Evolutionary conservation across 768 basidiomycete genomes (phyloP).

Genomic region (Mycena crocata): DNA sequence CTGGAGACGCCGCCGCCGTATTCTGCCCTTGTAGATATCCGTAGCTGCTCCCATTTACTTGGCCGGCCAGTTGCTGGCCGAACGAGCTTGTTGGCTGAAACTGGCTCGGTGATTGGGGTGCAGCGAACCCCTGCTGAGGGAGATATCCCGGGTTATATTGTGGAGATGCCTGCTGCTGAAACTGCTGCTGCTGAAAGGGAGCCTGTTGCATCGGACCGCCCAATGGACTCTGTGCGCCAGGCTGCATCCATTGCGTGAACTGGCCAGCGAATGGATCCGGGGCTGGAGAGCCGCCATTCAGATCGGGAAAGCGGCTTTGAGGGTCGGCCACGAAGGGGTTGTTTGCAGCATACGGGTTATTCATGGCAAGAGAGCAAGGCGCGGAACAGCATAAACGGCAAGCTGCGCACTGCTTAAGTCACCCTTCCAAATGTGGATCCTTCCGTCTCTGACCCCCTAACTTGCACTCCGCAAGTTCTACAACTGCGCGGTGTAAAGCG

Average conservation of each 20-base stretch:
- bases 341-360: conserved; percentile 60
- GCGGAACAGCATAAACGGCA: not conserved
- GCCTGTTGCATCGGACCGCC: conserved; percentile 51
- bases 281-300: conserved; percentile 49
- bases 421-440: not conserved
- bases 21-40: conserved; percentile 39
- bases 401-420: not conserved
- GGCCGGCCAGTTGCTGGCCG: conserved; percentile 62
- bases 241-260: conserved; percentile 53
- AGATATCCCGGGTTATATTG: conserved; percentile 16
- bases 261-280: conserved; percentile 40
- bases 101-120: conserved; percentile 28
- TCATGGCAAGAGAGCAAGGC: conserved; percentile 23
- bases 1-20: conserved; percentile 39
- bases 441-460: too few relatives aligned
- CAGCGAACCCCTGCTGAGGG: conserved; percentile 34
- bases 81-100: conserved; percentile 69
- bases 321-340: conserved; percentile 74
- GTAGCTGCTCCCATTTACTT: conserved; percentile 38
- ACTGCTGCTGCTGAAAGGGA: conserved; percentile 49
- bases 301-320: conserved; percentile 72
- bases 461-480: too few relatives aligned
- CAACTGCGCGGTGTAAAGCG: too few relatives aligned
- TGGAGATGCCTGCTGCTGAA: conserved; percentile 42
- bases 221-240: conserved; percentile 36